Conservation (phyloP, 129 eudicot species). For the Helianthus annuus region DNA sequence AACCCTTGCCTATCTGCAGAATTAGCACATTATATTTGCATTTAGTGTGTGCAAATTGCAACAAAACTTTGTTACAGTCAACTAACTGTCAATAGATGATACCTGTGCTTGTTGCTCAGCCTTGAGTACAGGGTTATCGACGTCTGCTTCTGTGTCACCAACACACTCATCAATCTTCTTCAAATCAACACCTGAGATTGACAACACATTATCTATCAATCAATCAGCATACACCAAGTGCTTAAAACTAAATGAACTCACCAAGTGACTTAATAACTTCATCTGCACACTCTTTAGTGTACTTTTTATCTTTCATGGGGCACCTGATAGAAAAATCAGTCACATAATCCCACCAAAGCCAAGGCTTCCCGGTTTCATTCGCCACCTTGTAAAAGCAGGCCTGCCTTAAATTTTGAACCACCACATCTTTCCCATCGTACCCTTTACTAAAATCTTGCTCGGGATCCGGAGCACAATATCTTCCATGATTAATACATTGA, state of each 20-base stretch:
- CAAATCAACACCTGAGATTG: slow-evolving; percentile 33
- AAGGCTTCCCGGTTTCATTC: slow-evolving; percentile 7
- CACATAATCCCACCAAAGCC: slow-evolving; percentile 23
- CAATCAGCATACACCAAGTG: neutral
- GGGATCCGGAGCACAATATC: neutral
- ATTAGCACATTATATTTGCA: neutral
- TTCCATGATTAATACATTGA: slow-evolving; percentile 4
- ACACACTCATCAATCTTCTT: slow-evolving; percentile 32
- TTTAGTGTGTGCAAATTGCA: neutral
- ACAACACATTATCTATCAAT: neutral
- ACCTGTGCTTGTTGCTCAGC: slow-evolving; percentile 41
- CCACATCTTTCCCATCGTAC: slow-evolving; percentile 42
- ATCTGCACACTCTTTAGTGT: slow-evolving; percentile 41
- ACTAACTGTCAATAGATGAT: neutral
- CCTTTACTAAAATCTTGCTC: slow-evolving; percentile 39
- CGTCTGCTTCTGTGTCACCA: slow-evolving; percentile 38
- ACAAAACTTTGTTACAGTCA: neutral
- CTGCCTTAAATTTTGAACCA: slow-evolving; percentile 36
- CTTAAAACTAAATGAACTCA: slow-evolving; percentile 14
- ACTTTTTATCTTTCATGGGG: slow-evolving; percentile 41
- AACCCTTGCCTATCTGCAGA: neutral
- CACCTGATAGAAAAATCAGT: slow-evolving; percentile 39
- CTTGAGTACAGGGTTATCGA: slow-evolving; percentile 33
- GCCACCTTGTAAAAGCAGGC: slow-evolving; percentile 7
- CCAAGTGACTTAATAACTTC: slow-evolving; percentile 35